Conservation (phyloP, 352 stramenopile genomes). For the Globisporangium cederbergense region DNA sequence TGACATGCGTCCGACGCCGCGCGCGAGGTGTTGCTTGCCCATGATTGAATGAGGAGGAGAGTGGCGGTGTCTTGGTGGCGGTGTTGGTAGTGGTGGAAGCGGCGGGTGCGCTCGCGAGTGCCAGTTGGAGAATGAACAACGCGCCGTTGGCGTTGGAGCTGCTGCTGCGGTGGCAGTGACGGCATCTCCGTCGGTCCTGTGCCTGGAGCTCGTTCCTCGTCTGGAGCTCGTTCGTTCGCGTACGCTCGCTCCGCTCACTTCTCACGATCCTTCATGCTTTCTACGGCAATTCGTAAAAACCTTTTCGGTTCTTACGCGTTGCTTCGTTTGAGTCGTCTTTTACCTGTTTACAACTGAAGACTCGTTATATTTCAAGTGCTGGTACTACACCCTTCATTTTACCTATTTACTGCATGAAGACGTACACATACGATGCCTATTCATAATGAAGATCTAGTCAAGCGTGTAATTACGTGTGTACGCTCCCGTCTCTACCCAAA, state of each 20-base stretch:
- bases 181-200: too few species aligned
- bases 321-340: not conserved
- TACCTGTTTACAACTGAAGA: not conserved
- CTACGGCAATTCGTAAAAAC: conserved; percentile 16
- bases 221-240: not conserved
- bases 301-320: conserved; percentile 2
- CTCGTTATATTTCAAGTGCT: not conserved
- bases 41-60: conserved; percentile 22
- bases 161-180: too few species aligned
- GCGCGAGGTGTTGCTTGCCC: conserved; percentile 68
- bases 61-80: not conserved
- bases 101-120: conserved; percentile 19
- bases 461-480: conserved; percentile 6
- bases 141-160: not conserved
- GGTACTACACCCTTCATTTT: too few species aligned
- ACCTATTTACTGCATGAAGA: not conserved
- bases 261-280: conserved; percentile 8
- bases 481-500: conserved; percentile 1
- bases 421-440: not conserved
- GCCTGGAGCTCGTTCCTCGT: not conserved
- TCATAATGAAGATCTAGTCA: too few species aligned
- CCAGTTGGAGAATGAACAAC: conserved; percentile 27
- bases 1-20: conserved; percentile 81
- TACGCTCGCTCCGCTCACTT: conserved; percentile 3
- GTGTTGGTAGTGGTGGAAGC: not conserved